phyloP scores from a whole-genome alignment of 2,329 filamentous ascomycete genomes.

The Fusarium cyanostomum region DNA sequence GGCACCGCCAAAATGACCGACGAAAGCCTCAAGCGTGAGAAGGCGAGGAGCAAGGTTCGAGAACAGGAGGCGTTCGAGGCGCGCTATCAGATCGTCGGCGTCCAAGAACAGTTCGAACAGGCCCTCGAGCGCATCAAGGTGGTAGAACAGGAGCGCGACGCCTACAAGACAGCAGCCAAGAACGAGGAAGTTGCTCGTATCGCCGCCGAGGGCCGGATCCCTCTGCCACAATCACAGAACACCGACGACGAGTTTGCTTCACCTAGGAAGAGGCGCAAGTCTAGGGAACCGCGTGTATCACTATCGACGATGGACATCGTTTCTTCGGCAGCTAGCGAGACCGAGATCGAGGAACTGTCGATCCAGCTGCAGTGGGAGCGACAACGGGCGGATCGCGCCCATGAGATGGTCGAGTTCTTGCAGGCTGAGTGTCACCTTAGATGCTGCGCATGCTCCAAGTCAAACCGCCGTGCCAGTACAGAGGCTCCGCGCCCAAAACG shows the following conservation, averaged over 20 bases:
- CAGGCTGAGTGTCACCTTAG: conserved; percentile 77
- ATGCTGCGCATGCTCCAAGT: conserved; percentile 69
- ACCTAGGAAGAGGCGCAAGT: conserved; percentile 58
- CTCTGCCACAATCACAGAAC: conserved; percentile 65
- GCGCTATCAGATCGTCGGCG: conserved; percentile 70
- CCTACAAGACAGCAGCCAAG: conserved; percentile 75
- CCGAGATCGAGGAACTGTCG: conserved; percentile 67
- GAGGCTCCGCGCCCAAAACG: conserved; percentile 36
- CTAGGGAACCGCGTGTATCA: conserved; percentile 55
- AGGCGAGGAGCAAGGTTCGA: conserved; percentile 66
- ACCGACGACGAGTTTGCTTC: conserved; percentile 71
- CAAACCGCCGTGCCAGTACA: conserved; percentile 27
- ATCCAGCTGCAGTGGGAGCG: conserved; percentile 66
- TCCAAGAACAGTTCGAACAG: conserved; percentile 73
- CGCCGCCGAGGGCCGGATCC: conserved; percentile 75
- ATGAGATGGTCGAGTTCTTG: conserved; percentile 79
- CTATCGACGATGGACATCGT: conserved; percentile 60
- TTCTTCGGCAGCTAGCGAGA: conserved; percentile 64
- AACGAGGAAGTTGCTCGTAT: conserved; percentile 79
- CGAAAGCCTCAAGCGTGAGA: conserved; percentile 69
- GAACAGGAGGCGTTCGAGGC: conserved; percentile 77
- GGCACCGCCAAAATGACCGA: conserved; percentile 64
- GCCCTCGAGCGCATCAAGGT: conserved; percentile 70
- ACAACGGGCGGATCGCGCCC: conserved; percentile 72
- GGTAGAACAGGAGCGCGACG: conserved; percentile 78